Evolutionary conservation across 805 yeast species (phyloP), one percentile per base, ranked within the genome.

Genomic region (Scheffersomyces stipitis): DNA sequence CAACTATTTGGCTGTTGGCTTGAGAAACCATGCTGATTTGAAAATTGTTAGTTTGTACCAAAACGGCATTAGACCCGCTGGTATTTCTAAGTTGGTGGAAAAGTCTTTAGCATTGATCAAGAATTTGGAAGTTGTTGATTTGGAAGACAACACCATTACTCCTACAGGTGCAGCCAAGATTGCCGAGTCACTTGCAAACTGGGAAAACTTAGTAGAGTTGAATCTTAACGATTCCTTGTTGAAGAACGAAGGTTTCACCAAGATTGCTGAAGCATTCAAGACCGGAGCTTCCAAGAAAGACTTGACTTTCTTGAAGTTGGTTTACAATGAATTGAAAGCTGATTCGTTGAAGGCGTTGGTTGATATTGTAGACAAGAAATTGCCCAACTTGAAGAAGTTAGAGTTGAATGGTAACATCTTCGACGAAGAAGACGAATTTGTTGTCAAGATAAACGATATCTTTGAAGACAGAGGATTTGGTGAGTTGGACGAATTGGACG

Each of bases 61-160:
- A 68, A 93, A 93, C 61, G 99, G 99, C 58, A 93, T 93, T 46
- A 81, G 99, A 64, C 98, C 96, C 37, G 81, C 79, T 38, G 99
- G 99, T 50, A 81, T 91, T 38, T 76, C 83, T 45, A 80, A 76
- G 48, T 74, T 91, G 54, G 71, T 91, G 48, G 65, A 68, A 14
- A 75, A 83, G 36, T 98, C 97, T 38, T 76, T 93, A 52, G 61
- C 75, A 30, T 59, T 71, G 44, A 80, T 86, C 57, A 68, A 71
- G 18, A 65, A 75, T 16, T 74, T 93, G 51, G 71, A 79, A 49
- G 76, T 76, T 27, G 64, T 93, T 28, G 98, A 93, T 64, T 71
- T 93, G 48, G 97, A 93, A 69, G 99, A 93, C 62, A 93, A 93
- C 64, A 93, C 99, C 5, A 81, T 93, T 60, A 93, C 99, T 7